These are phyloP conservation scores for Paramecium octaurelia DNA, from an alignment of 73 alveolate genomes.

Conservation along the genomic window DNA sequence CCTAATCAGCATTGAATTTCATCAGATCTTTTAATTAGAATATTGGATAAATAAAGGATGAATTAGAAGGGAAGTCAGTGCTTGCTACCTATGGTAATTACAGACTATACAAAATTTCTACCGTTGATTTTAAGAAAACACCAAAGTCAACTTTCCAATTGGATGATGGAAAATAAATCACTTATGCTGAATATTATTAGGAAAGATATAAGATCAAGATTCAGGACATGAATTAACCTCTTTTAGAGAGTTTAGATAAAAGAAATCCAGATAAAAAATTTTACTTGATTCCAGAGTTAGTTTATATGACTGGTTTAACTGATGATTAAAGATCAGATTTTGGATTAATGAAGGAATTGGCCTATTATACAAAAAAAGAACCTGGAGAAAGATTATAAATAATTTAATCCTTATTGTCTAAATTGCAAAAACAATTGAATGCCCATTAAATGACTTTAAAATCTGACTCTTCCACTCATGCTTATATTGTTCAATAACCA, in stretches of 20 bases:
- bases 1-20: constrained; percentile 31
- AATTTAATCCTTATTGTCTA: neutral
- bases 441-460: neutral
- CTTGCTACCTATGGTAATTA: constrained; percentile 77
- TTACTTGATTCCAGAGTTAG: constrained; percentile 86
- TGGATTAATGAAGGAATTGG: constrained; percentile 82
- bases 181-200: constrained; percentile 81
- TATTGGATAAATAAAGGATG: neutral
- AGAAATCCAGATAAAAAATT: constrained; percentile 71
- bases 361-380: constrained; percentile 67
- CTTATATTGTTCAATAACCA: constrained; percentile 9
- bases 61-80: constrained; percentile 68
- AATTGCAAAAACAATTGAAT: neutral
- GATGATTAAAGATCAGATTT: constrained; percentile 86
- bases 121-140: constrained; percentile 70
- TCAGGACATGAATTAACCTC: constrained; percentile 70
- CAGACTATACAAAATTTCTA: constrained; percentile 76
- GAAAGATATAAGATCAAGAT: constrained; percentile 75
- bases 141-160: constrained; percentile 74
- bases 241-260: constrained; percentile 62
- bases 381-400: constrained; percentile 71
- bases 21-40: neutral
- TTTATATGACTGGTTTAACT: constrained; percentile 88
- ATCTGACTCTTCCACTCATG: neutral
- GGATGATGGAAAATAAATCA: constrained; percentile 53